phyloP scores from a whole-genome alignment of 495 filamentous ascomycete species.

The Trichoderma asperelloides region DNA sequence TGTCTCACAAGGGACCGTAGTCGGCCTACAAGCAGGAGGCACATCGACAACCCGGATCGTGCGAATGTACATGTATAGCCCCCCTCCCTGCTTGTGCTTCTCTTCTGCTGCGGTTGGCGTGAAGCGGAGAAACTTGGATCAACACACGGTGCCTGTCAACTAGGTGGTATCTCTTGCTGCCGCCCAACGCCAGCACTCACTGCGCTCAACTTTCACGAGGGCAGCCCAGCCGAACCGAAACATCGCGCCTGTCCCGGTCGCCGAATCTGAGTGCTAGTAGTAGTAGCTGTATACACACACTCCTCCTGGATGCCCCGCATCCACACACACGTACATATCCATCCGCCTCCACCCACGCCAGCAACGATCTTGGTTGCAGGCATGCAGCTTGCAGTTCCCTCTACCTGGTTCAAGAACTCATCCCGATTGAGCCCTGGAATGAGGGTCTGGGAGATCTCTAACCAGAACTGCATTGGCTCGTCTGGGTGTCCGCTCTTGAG shows the following conservation, averaged over 20 bases:
- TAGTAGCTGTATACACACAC: conserved; percentile 1
- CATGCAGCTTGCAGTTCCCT: conserved; percentile 6
- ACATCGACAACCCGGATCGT: not conserved
- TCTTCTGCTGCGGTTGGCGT: not conserved
- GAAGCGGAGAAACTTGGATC: not conserved
- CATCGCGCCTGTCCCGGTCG: not conserved
- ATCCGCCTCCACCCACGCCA: conserved; percentile 7
- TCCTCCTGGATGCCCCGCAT: conserved; percentile 3
- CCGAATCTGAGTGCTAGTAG: not conserved
- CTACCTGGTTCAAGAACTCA: conserved; percentile 6
- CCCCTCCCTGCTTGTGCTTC: not conserved
- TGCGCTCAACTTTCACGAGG: not conserved
- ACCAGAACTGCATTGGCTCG: not conserved
- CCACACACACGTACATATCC: not conserved
- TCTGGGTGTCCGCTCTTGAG: not conserved
- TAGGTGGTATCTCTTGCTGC: not conserved
- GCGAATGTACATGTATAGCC: not conserved
- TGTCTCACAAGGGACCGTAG: not conserved
- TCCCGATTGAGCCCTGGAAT: conserved; percentile 8
- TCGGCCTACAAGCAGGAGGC: not conserved
- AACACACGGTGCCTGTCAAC: not conserved
- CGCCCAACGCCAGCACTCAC: not conserved
- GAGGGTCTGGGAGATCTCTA: conserved; percentile 4
- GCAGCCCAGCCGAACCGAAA: not conserved
- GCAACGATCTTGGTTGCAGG: conserved; percentile 8